Conservation (phyloP, 768 basidiomycete genomes). For the Pisolithus sp. region DNA sequence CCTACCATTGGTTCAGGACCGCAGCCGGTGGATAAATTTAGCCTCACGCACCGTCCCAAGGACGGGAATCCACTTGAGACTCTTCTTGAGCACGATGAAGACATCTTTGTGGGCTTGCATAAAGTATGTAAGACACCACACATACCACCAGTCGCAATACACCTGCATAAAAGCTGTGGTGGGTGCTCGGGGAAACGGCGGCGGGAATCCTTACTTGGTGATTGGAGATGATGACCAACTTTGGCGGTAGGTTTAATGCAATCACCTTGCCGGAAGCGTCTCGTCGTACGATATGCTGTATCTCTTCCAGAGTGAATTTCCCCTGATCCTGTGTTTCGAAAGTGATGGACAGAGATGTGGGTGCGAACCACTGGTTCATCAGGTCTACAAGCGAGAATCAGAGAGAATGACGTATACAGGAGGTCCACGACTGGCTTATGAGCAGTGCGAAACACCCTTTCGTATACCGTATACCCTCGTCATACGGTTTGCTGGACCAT, state of each 20-base stretch:
- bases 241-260: slow-evolving; percentile 64
- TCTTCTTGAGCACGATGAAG: slow-evolving; percentile 89
- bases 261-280: slow-evolving; percentile 51
- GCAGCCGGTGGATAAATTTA: neutral
- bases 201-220: slow-evolving; percentile 61
- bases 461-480: slow-evolving; percentile 68
- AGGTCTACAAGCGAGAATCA: slow-evolving; percentile 43
- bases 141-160: slow-evolving; percentile 84
- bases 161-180: slow-evolving; percentile 35
- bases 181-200: neutral
- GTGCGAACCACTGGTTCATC: slow-evolving; percentile 78
- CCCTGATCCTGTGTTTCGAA: slow-evolving; percentile 69
- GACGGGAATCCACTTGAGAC: slow-evolving; percentile 79
- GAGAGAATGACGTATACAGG: neutral
- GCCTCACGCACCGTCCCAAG: slow-evolving; percentile 69
- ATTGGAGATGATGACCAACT: slow-evolving; percentile 83
- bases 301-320: slow-evolving; percentile 52
- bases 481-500: slow-evolving; percentile 50
- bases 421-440: slow-evolving; percentile 45
- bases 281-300: slow-evolving; percentile 49
- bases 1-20: slow-evolving; percentile 35
- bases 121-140: slow-evolving; percentile 78
- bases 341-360: slow-evolving; percentile 64
- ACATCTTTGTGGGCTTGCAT: slow-evolving; percentile 64
- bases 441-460: slow-evolving; percentile 79